Base-by-base conservation (phyloP, 2,329 filamentous ascomycete genomes). In the Cladosporium austrohemisphaericum region DNA sequence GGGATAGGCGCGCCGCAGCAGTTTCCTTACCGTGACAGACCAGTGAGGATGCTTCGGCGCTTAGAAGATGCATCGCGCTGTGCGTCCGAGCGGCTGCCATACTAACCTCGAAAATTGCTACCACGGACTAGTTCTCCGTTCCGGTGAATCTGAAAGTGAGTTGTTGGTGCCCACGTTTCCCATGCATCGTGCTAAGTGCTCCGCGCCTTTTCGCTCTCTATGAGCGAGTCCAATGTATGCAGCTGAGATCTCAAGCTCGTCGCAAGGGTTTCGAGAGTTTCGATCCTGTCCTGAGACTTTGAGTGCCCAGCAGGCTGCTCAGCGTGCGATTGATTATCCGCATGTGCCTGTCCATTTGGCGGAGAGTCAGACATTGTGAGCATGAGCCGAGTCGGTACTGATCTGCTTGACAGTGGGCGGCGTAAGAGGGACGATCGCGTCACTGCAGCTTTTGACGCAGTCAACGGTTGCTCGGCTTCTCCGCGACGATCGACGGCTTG, bases 401-500 rank as follows among this genome's bases (percentile, higher is more conserved):
- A 41, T 41, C 26, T 22, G 16, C 25, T 37, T 16, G 52, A 44
- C 25, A 52, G 49, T 22, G 50, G 41, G 18, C 45, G 50, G 22
- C 53, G 50, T 19, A 47, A 29, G 4, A 47, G 29, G 14, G 49
- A 20, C 43, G 32, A 36, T 18, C 61, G 59, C 28, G 37, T 48
- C 52, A 57, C 66, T 38, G 63, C 64, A 46, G 60, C 63, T 53
- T 65, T 65, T 11, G 63, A 66, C 32, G 49, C 50, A 19, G 19
- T 38, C 43, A 37, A 50, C 41, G 28, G 48, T 18, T 43, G 28
- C 19, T 32, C 52, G 38, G 43, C 45, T 38, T 31, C 35, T 26
- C 37, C 45, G 29, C 52, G 50, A 41, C 44, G 40, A 26, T 51
- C 25, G 31, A 61, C 46, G 41, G 61, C 63, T 59, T 62, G 50